Conservation (phyloP, 2,329 filamentous ascomycete genomes). For the Aspergillus fumigatus region DNA sequence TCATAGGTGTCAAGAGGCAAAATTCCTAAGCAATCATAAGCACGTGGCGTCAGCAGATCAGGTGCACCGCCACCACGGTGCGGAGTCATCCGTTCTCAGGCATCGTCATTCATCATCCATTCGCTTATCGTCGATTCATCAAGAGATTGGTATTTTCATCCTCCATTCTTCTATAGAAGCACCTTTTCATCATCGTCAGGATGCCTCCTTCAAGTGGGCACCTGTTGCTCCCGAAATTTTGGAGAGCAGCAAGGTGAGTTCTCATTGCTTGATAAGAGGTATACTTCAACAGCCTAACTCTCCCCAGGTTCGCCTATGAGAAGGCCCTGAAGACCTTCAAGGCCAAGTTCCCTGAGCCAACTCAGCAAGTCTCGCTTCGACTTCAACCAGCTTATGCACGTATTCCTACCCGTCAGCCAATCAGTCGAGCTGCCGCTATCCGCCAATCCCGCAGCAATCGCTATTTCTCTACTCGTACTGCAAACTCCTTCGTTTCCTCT, state of each 20-base stretch:
- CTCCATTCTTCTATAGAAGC: slow-evolving; percentile 5
- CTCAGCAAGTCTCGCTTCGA: slow-evolving; percentile 41
- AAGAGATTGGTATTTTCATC: slow-evolving; percentile 15
- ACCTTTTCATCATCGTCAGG: slow-evolving; percentile 13
- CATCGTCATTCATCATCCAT: slow-evolving; percentile 8
- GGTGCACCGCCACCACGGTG: slow-evolving; percentile 22
- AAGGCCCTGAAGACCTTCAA: slow-evolving; percentile 43
- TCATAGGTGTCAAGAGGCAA: not conserved
- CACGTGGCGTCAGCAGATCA: slow-evolving; percentile 15
- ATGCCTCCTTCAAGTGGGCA: slow-evolving; percentile 49
- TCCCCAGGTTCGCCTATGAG: slow-evolving; percentile 43
- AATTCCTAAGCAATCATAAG: not conserved
- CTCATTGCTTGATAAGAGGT: slow-evolving; percentile 4
- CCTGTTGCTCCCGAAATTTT: slow-evolving; percentile 47
- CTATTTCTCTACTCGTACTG: slow-evolving; percentile 56
- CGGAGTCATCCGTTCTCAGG: slow-evolving; percentile 24
- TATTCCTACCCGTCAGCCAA: slow-evolving; percentile 53
- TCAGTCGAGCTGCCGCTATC: slow-evolving; percentile 59
- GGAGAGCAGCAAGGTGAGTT: slow-evolving; percentile 45
- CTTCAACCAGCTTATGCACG: slow-evolving; percentile 59
- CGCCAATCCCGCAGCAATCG: slow-evolving; percentile 58
- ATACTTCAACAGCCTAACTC: slow-evolving; percentile 19
- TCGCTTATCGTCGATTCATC: slow-evolving; percentile 10
- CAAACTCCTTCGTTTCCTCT: slow-evolving; percentile 48
- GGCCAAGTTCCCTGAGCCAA: slow-evolving; percentile 39